Percentiles rank a stretch among this genome's conserved stretches.
Evolutionary conservation across 352 stramenopile species (phyloP).

Genomic region (Peronosclerospora sorghi): DNA sequence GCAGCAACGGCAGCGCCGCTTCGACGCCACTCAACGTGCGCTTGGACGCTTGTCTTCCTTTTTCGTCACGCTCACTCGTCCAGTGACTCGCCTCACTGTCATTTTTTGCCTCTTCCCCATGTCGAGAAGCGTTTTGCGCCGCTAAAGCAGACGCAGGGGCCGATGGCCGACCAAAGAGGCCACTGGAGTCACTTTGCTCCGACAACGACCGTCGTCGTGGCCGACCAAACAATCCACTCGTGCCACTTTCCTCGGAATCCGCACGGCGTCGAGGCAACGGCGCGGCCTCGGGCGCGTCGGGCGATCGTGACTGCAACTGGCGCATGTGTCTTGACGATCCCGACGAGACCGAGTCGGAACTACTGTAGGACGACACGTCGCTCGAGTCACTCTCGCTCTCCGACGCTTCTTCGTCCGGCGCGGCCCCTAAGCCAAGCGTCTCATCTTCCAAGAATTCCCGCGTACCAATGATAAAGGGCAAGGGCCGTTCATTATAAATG

Average conservation of each 20-base stretch:
- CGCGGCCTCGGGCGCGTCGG: constrained; percentile 21
- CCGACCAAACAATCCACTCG: constrained; percentile 44
- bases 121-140: constrained; percentile 9
- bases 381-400: constrained; percentile 50
- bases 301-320: constrained; percentile 12
- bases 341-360: constrained; percentile 30
- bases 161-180: constrained; percentile 37
- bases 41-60: neutral
- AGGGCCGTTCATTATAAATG: constrained; percentile 81
- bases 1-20: constrained; percentile 14
- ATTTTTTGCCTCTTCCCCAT: constrained; percentile 28
- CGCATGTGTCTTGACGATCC: constrained; percentile 6
- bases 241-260: constrained; percentile 45
- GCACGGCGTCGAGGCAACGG: constrained; percentile 10
- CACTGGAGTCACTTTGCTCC: constrained; percentile 43
- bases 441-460: constrained; percentile 79
- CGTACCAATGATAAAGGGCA: constrained; percentile 84
- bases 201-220: constrained; percentile 27
- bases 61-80: constrained; percentile 30
- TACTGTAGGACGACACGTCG: constrained; percentile 56
- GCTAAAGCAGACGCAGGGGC: constrained; percentile 8
- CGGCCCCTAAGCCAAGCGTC: constrained; percentile 63
- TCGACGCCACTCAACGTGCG: too few species aligned
- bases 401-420: constrained; percentile 40
- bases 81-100: constrained; percentile 45